phyloP scores from a whole-genome alignment of 2,329 filamentous ascomycete genomes.

The Aspergillus tamarii region DNA sequence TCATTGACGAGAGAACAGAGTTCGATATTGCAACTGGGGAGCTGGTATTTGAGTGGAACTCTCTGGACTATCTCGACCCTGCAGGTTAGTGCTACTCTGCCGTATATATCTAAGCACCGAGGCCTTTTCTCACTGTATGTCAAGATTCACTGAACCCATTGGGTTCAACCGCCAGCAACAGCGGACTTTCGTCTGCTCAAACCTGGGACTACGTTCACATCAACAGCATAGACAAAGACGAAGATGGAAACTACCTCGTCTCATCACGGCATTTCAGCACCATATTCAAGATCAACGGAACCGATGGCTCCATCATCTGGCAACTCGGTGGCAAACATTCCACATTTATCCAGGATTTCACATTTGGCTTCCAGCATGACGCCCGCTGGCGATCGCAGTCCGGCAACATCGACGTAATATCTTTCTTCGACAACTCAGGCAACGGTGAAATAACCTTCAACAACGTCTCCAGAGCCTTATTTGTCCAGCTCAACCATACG shows the following conservation, averaged over 20 bases:
- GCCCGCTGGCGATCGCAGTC: slow-evolving; percentile 14
- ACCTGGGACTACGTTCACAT: slow-evolving; percentile 39
- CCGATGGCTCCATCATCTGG: slow-evolving; percentile 33
- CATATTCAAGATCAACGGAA: slow-evolving; percentile 32
- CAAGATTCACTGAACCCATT: neutral
- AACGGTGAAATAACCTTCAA: slow-evolving; percentile 32
- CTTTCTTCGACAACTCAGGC: slow-evolving; percentile 36
- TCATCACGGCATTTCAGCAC: slow-evolving; percentile 31
- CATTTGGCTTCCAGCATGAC: slow-evolving; percentile 36
- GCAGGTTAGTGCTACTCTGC: neutral
- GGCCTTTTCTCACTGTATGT: neutral
- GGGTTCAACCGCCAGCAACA: neutral
- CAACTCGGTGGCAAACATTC: slow-evolving; percentile 25
- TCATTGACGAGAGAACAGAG: neutral
- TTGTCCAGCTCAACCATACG: slow-evolving; percentile 15
- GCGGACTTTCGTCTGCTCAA: neutral
- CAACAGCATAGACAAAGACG: slow-evolving; percentile 24
- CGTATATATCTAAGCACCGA: neutral
- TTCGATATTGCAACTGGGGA: slow-evolving; percentile 5
- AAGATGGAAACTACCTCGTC: slow-evolving; percentile 31
- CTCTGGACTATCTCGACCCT: slow-evolving; percentile 7
- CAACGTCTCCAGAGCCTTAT: slow-evolving; percentile 26
- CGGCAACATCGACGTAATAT: slow-evolving; percentile 16
- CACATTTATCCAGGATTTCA: slow-evolving; percentile 38
- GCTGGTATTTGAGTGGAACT: slow-evolving; percentile 12